Percentiles rank a stretch among this genome's conserved stretches.
phyloP scores from a whole-genome alignment of 495 filamentous ascomycete genomes.

The Aspergillus homomorphus region DNA sequence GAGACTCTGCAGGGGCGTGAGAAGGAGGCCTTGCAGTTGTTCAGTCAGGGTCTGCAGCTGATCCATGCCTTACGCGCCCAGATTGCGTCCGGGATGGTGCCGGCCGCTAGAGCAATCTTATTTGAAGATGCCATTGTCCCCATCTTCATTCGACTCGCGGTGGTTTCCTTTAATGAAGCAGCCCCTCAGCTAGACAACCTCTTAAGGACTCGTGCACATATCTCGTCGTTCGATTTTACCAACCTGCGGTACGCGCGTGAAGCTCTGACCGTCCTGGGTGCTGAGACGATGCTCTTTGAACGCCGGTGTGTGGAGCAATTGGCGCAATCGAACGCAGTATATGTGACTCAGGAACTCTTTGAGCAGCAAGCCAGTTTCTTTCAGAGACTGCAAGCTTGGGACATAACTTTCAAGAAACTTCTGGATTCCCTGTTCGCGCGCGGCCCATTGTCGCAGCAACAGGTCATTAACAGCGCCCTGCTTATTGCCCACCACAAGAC shows the following conservation, averaged over 20 bases:
- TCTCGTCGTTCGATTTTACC: conserved; percentile 12
- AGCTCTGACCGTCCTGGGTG: conserved; percentile 25
- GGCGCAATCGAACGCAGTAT: neutral
- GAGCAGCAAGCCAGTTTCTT: conserved; percentile 12
- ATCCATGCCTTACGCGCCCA: conserved; percentile 29
- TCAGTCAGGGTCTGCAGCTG: conserved; percentile 35
- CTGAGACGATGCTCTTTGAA: conserved; percentile 26
- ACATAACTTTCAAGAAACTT: conserved; percentile 22
- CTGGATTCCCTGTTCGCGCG: conserved; percentile 13
- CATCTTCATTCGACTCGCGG: conserved; percentile 36
- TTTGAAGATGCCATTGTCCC: conserved; percentile 37
- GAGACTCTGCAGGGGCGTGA: conserved; percentile 47
- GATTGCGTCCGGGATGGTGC: conserved; percentile 16
- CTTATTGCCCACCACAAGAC: conserved; percentile 29
- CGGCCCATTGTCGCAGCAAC: conserved; percentile 10
- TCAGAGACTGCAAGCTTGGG: conserved; percentile 21
- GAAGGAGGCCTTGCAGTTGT: conserved; percentile 32
- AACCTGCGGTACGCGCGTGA: conserved; percentile 35
- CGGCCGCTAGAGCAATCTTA: conserved; percentile 17
- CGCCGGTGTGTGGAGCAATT: conserved; percentile 16
- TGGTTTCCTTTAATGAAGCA: conserved; percentile 14
- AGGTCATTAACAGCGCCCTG: conserved; percentile 20
- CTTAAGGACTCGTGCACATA: conserved; percentile 6
- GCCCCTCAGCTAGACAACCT: conserved; percentile 14
- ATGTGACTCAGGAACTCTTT: conserved; percentile 12